These are phyloP conservation scores for Tetracentron sinense DNA, from an alignment of 164 flowering plant genomes.

Conservation along the genomic window DNA sequence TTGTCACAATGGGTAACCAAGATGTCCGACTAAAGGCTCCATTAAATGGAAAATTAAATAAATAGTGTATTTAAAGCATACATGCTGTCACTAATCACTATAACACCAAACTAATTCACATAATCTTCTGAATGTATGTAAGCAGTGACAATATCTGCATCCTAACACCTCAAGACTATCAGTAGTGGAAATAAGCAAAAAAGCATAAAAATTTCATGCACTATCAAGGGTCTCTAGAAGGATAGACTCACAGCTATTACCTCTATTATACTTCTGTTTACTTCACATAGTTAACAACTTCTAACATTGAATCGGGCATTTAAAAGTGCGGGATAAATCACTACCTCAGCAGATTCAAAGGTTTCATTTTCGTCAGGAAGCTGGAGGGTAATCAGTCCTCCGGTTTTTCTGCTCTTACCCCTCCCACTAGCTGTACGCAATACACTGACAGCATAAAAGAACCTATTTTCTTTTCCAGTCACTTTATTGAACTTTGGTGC, in stretches of 20 bases:
- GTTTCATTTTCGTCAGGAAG: constrained; percentile 56
- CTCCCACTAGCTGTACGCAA: constrained; percentile 85
- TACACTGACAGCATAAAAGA: constrained; percentile 62
- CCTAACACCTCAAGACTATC: background rate
- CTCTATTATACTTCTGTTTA: background rate
- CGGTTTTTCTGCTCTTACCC: constrained; percentile 89
- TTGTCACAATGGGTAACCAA: background rate
- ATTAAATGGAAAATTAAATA: too few relatives aligned
- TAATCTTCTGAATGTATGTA: background rate
- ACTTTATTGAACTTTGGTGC: constrained; percentile 80
- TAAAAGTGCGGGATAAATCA: background rate
- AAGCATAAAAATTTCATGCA: background rate
- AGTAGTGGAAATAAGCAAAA: background rate
- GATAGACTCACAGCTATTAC: background rate
- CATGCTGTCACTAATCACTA: too few relatives aligned
- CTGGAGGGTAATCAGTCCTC: constrained; percentile 72
- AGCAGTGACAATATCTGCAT: background rate
- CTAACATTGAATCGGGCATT: background rate
- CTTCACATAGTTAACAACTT: background rate
- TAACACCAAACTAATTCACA: background rate
- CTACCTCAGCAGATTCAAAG: constrained; percentile 74
- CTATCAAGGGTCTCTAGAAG: background rate
- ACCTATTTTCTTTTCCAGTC: constrained; percentile 30
- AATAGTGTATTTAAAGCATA: too few relatives aligned
- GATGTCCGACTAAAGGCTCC: too few relatives aligned